Evolutionary conservation across 768 basidiomycete species (phyloP).

Genomic region (Lactarius quietus): DNA sequence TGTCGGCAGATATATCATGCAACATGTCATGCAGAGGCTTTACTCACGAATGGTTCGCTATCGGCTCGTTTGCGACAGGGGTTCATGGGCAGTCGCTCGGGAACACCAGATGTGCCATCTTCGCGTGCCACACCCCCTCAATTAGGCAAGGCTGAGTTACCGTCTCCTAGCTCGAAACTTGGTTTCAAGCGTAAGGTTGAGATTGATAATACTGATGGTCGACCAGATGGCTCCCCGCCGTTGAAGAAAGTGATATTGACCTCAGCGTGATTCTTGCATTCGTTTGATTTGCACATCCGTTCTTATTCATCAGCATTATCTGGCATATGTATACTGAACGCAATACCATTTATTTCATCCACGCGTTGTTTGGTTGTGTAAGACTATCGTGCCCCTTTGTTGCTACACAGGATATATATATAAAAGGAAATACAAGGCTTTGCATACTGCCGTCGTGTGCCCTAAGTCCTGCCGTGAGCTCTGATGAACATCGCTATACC

Average conservation of each 20-base stretch:
- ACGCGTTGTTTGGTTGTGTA: not conserved
- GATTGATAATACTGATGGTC: conserved; percentile 36
- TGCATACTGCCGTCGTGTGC: not conserved
- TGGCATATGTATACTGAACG: conserved; percentile 25
- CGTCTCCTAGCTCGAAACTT: conserved; percentile 49
- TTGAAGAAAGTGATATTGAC: conserved; percentile 56
- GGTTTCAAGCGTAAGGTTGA: conserved; percentile 78
- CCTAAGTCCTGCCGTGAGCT: not conserved
- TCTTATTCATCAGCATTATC: conserved; percentile 23
- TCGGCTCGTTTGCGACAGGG: conserved; percentile 67
- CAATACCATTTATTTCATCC: conserved; percentile 23
- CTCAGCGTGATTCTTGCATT: conserved; percentile 24
- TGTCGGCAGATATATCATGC: conserved; percentile 80
- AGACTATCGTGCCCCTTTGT: not conserved
- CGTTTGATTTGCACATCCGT: conserved; percentile 5
- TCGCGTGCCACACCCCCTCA: conserved; percentile 40
- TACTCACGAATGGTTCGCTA: conserved; percentile 48
- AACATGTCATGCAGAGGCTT: conserved; percentile 86
- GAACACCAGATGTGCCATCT: conserved; percentile 60
- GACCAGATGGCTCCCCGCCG: conserved; percentile 53
- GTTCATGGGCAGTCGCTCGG: conserved; percentile 60
- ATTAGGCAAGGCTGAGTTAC: conserved; percentile 35
- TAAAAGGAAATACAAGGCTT: not conserved
- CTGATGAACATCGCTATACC: not conserved
- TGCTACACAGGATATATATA: not conserved